phyloP scores from a whole-genome alignment of 2,329 filamentous ascomycete species.

The Trichoderma arundinaceum region DNA sequence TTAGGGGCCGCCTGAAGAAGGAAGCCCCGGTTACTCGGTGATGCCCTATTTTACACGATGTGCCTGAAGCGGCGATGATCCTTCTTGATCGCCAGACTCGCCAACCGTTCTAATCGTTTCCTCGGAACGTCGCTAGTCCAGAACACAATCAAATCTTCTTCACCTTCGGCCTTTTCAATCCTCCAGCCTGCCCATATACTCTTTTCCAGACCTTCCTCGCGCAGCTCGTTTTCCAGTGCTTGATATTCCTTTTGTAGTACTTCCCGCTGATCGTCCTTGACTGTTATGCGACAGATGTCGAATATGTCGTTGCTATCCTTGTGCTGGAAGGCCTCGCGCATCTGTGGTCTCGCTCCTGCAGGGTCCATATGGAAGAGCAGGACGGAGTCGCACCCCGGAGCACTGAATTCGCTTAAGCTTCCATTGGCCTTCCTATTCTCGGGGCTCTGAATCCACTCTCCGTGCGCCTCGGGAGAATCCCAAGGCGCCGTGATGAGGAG shows the following conservation, averaged over 20 bases:
- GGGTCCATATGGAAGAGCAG: slow-evolving; percentile 50
- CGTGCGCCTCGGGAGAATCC: slow-evolving; percentile 50
- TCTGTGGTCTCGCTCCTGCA: slow-evolving; percentile 38
- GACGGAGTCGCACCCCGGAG: slow-evolving; percentile 42
- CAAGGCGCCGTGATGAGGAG: slow-evolving; percentile 54
- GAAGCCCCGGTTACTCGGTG: not conserved
- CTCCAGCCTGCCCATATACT: slow-evolving; percentile 50
- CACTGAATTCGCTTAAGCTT: slow-evolving; percentile 44
- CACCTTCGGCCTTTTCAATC: slow-evolving; percentile 46
- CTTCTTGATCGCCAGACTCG: slow-evolving; percentile 34
- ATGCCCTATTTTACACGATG: slow-evolving; percentile 34
- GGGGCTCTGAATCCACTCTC: slow-evolving; percentile 50
- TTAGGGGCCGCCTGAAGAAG: not conserved
- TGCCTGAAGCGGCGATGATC: slow-evolving; percentile 38
- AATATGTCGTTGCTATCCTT: slow-evolving; percentile 39
- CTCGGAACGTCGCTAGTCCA: slow-evolving; percentile 47
- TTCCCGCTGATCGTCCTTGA: slow-evolving; percentile 42
- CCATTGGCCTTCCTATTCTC: slow-evolving; percentile 48
- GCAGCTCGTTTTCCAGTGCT: slow-evolving; percentile 42
- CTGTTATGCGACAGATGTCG: slow-evolving; percentile 45
- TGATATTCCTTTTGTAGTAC: slow-evolving; percentile 45
- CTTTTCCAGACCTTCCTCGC: slow-evolving; percentile 40
- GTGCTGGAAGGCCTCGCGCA: slow-evolving; percentile 38
- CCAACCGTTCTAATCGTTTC: slow-evolving; percentile 41
- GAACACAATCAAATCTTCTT: slow-evolving; percentile 50